Conservation (phyloP, 2,329 filamentous ascomycete genomes). For the Tolypocladium nubicola region DNA sequence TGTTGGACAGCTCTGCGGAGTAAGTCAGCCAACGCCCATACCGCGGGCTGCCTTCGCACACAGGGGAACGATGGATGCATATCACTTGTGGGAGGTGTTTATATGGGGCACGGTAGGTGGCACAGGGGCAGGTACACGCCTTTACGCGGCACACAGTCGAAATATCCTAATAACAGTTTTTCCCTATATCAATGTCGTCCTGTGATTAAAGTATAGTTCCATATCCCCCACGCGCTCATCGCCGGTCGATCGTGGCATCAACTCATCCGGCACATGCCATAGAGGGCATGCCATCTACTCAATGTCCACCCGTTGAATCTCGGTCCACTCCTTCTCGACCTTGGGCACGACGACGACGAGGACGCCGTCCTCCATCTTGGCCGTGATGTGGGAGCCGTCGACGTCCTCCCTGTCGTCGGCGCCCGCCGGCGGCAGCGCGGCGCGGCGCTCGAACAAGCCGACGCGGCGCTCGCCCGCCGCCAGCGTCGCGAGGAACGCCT, state of each 20-base stretch:
- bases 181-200: background rate
- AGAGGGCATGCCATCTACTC: constrained; percentile 19
- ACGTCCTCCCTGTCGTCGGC: constrained; percentile 43
- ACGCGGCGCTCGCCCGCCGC: constrained; percentile 57
- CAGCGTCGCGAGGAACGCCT: constrained; percentile 55
- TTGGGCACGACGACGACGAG: constrained; percentile 70
- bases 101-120: background rate
- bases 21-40: background rate
- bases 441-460: constrained; percentile 62
- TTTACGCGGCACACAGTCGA: background rate
- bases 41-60: background rate
- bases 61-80: background rate
- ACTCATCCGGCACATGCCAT: background rate
- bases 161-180: background rate
- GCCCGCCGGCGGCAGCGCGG: constrained; percentile 45
- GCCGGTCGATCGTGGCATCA: background rate
- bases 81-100: background rate
- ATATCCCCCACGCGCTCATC: background rate
- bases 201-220: background rate
- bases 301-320: constrained; percentile 50
- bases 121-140: background rate
- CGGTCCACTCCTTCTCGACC: constrained; percentile 54
- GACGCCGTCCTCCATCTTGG: constrained; percentile 70
- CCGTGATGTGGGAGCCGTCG: constrained; percentile 56
- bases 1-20: background rate